Conservation (phyloP, 1,284 basidiomycete species). For the Puccinia novopanici region DNA sequence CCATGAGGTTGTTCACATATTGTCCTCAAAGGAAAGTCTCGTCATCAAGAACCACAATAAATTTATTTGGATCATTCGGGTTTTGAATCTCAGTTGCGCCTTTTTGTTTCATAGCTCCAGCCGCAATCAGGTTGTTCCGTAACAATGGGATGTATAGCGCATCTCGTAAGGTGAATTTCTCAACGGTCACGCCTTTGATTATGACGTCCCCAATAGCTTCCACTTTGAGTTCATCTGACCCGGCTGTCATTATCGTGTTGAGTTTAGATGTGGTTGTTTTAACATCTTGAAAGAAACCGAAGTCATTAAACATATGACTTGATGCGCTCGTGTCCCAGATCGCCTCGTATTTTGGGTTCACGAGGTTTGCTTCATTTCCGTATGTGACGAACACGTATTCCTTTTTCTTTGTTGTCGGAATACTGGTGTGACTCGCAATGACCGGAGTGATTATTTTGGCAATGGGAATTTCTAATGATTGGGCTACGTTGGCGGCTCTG, state of each 20-base stretch:
- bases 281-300: background rate
- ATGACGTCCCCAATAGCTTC: background rate
- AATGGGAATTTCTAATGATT: too few species aligned
- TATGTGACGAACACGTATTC: background rate
- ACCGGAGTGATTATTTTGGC: too few species aligned
- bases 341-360: background rate
- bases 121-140: background rate
- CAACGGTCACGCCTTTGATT: background rate
- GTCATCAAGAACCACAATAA: slow-evolving; percentile 2
- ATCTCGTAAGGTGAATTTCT: background rate
- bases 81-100: background rate
- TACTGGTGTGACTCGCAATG: too few species aligned
- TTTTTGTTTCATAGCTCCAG: slow-evolving; percentile 2
- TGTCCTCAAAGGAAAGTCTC: background rate
- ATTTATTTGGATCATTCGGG: background rate
- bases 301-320: background rate
- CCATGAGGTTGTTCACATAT: slow-evolving; percentile 14
- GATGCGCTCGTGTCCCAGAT: background rate
- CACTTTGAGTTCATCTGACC: background rate
- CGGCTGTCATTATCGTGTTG: background rate
- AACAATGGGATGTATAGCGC: slow-evolving; percentile 1
- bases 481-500: too few species aligned
- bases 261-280: too few species aligned
- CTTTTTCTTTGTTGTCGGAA: too few species aligned
- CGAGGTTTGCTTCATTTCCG: background rate